Evolutionary conservation across 345 rosid genomes (phyloP).

Genomic region (Eucalyptus grandis): DNA sequence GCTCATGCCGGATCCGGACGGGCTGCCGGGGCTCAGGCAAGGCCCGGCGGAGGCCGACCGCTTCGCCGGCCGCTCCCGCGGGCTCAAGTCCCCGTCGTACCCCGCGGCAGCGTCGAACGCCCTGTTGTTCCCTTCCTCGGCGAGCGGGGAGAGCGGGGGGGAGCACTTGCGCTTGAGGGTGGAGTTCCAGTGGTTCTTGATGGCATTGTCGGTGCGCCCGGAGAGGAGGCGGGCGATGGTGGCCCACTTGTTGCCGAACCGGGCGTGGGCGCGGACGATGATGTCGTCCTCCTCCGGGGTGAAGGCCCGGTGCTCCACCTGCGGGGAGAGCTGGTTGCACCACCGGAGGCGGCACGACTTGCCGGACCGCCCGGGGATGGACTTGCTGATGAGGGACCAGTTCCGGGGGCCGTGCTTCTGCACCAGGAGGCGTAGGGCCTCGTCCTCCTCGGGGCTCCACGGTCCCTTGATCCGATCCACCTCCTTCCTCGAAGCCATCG

Average conservation of each 20-base stretch:
- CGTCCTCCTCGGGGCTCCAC: conserved; percentile 94
- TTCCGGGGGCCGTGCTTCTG: conserved; percentile 68
- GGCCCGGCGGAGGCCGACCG: conserved; percentile 41
- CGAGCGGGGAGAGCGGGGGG: neutral
- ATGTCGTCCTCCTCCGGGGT: conserved; percentile 66
- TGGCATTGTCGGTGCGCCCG: conserved; percentile 88
- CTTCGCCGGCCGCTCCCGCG: conserved; percentile 41
- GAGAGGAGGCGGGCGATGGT: conserved; percentile 80
- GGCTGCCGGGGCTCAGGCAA: conserved; percentile 43
- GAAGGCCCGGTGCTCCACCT: conserved; percentile 82
- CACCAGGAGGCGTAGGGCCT: conserved; percentile 51
- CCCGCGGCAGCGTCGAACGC: neutral
- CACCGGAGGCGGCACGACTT: conserved; percentile 89
- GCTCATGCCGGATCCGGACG: conserved; percentile 22
- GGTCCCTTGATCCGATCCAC: conserved; percentile 92
- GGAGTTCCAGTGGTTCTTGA: conserved; percentile 92
- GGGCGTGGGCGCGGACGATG: conserved; percentile 65
- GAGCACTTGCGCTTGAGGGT: conserved; percentile 71
- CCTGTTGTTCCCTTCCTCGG: neutral
- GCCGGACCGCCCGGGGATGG: conserved; percentile 85
- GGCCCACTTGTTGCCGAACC: conserved; percentile 91
- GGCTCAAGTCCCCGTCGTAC: conserved; percentile 26
- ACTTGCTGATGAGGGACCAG: conserved; percentile 88
- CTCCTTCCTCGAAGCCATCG: neutral
- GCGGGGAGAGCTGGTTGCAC: conserved; percentile 93